A percentile compares a stretch with the other conserved stretches of the same genome.
These are phyloP conservation scores for Vigna trinervia DNA, from an alignment of 306 rosid genomes.

Conservation along the genomic window DNA sequence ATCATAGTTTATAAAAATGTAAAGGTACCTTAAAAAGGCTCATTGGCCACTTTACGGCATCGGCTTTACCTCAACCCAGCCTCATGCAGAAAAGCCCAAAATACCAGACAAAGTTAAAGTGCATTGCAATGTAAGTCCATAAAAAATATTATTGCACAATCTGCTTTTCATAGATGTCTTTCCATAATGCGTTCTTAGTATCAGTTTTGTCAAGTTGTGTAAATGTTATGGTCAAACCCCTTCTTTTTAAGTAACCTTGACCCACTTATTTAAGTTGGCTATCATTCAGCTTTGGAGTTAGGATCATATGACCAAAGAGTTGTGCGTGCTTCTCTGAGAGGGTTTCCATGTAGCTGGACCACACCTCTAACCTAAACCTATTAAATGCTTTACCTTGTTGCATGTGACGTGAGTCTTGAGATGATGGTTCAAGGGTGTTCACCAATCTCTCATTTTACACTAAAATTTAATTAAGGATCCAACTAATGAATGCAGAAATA, in stretches of 20 bases:
- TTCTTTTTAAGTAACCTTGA: conserved; percentile 55
- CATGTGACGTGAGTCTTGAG: conserved; percentile 25
- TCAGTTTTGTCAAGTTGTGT: conserved; percentile 53
- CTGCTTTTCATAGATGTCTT: conserved; percentile 10
- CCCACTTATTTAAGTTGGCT: conserved; percentile 54
- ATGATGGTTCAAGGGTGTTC: conserved; percentile 15
- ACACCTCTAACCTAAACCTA: conserved; percentile 35
- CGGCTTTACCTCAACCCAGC: conserved; percentile 41
- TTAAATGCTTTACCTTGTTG: conserved; percentile 35
- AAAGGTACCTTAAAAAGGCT: conserved; percentile 23
- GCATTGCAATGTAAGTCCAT: not conserved
- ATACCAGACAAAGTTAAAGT: conserved; percentile 23
- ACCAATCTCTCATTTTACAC: not conserved
- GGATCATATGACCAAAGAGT: conserved; percentile 36
- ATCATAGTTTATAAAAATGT: conserved; percentile 33
- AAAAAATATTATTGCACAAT: conserved; percentile 1
- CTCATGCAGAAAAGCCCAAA: conserved; percentile 42
- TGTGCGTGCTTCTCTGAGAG: conserved; percentile 20
- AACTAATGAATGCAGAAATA: not conserved
- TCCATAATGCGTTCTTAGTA: conserved; percentile 42
- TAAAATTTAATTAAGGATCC: not conserved
- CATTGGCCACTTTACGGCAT: conserved; percentile 37
- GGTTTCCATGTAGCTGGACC: conserved; percentile 45
- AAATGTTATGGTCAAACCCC: conserved; percentile 52
- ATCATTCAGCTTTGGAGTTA: conserved; percentile 51